These are phyloP conservation scores for Naegleria fowleri DNA, from an alignment of 208 protist species.

Conservation along the genomic window DNA sequence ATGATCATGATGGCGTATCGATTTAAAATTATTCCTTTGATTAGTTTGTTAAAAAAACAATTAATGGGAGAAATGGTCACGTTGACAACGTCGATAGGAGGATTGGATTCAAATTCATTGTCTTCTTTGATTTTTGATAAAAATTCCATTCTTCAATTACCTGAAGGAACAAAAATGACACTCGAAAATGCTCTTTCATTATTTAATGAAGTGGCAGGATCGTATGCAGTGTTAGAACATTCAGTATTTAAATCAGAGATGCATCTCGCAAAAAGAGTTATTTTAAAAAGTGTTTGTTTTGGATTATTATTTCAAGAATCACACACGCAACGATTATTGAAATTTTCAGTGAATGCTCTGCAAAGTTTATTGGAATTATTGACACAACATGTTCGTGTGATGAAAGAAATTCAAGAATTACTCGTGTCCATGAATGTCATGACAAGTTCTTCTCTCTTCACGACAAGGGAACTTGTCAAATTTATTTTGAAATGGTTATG, in stretches of 20 bases:
- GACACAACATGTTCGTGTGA: background rate
- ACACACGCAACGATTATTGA: background rate
- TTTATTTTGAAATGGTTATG: background rate
- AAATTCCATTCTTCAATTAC: background rate
- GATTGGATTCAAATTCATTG: no score
- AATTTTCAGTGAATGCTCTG: background rate
- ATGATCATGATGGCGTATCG: background rate
- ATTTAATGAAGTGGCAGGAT: background rate
- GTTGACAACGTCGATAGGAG: no score
- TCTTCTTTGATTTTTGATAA: background rate
- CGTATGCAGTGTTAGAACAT: background rate
- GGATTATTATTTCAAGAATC: background rate
- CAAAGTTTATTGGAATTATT: background rate
- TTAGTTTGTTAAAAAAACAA: background rate
- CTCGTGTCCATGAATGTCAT: background rate
- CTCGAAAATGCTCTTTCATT: background rate
- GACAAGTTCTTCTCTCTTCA: background rate
- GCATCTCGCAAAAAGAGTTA: background rate
- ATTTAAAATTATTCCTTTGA: background rate
- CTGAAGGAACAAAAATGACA: background rate
- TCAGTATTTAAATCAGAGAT: background rate
- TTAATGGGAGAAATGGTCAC: background rate
- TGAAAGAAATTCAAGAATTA: background rate
- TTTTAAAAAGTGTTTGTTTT: background rate
- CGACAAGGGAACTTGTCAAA: background rate